phyloP scores from a whole-genome alignment of 306 rosid genomes.

The Amphicarpaea edgeworthii region DNA sequence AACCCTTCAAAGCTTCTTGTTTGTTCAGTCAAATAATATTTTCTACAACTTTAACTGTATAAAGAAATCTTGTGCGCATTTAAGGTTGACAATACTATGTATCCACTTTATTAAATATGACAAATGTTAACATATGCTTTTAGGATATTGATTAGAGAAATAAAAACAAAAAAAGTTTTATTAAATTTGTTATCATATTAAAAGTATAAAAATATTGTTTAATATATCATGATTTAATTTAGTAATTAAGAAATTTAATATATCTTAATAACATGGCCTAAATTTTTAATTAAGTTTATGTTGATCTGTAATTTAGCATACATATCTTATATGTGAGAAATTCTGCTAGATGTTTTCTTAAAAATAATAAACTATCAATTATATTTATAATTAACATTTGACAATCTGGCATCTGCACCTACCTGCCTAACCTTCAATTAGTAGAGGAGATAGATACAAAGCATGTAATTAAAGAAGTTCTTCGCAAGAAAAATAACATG shows the following conservation, averaged over 20 bases:
- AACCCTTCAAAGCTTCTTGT: conserved; percentile 36
- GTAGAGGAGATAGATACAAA: background rate
- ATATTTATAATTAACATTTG: background rate
- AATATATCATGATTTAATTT: too few species aligned
- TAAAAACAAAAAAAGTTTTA: background rate
- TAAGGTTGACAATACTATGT: background rate
- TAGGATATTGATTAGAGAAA: background rate
- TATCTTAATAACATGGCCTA: background rate
- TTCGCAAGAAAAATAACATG: background rate
- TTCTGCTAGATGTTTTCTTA: background rate
- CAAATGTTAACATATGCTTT: background rate
- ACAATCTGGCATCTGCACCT: conserved; percentile 15
- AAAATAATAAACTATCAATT: background rate
- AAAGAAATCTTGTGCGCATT: conserved; percentile 17
- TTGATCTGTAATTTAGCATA: background rate
- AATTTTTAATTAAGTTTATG: background rate
- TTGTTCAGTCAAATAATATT: conserved; percentile 35
- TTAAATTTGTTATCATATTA: background rate
- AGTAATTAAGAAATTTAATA: too few species aligned
- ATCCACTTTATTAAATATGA: background rate
- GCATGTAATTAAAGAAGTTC: conserved; percentile 2
- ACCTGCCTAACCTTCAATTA: conserved; percentile 1
- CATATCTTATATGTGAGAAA: background rate
- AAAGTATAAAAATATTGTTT: background rate
- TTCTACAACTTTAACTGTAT: background rate